These are phyloP conservation scores for Aspergillus sp. DNA, from an alignment of 2,329 filamentous ascomycete genomes.

Conservation along the genomic window DNA sequence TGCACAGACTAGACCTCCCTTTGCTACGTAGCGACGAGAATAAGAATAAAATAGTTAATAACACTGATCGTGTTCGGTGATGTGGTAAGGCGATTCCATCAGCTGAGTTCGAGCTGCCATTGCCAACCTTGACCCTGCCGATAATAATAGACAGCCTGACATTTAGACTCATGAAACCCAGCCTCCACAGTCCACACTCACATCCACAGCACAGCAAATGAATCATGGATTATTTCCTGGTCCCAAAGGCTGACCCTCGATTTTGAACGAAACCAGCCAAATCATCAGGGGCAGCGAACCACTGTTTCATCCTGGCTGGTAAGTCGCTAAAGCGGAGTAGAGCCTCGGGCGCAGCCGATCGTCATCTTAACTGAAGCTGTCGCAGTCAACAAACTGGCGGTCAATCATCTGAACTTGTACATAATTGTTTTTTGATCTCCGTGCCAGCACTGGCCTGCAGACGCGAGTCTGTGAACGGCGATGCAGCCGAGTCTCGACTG, in stretches of 20 bases:
- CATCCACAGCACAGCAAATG: background rate
- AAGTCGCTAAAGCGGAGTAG: constrained; percentile 6
- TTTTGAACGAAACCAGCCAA: constrained; percentile 6
- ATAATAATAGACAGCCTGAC: background rate
- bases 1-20: background rate
- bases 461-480: too few relatives aligned
- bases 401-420: background rate
- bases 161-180: background rate
- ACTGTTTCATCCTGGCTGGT: constrained; percentile 16
- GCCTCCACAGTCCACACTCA: background rate
- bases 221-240: background rate
- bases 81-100: background rate
- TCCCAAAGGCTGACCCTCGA: background rate
- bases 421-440: background rate
- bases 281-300: constrained; percentile 18
- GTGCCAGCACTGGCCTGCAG: too few relatives aligned
- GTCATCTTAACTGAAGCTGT: constrained; percentile 13
- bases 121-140: too few relatives aligned
- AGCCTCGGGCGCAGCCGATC: constrained; percentile 18
- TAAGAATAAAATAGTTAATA: background rate
- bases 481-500: too few relatives aligned
- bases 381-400: constrained; percentile 1
- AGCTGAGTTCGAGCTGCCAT: background rate
- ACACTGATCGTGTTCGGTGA: background rate
- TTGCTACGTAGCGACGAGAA: background rate